Percentiles rank a stretch among this genome's conserved stretches.
phyloP scores from a whole-genome alignment of 1,284 basidiomycete genomes.

The Xerocomus amazonicus region DNA sequence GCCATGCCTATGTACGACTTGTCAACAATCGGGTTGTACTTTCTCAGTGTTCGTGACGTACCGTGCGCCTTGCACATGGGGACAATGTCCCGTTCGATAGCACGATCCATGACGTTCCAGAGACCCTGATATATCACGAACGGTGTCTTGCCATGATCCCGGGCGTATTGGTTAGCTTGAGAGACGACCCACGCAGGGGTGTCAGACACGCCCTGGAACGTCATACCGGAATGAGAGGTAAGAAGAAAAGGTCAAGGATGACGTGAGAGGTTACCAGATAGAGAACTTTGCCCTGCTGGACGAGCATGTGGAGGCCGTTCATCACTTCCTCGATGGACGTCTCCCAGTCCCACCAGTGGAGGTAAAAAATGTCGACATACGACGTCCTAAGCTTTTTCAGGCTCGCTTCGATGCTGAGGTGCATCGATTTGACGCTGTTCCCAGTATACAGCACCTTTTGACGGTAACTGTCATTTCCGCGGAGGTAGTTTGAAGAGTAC shows the following conservation, averaged over 20 bases:
- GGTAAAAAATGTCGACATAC: slow-evolving; percentile 40
- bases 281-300: slow-evolving; percentile 23
- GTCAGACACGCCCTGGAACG: slow-evolving; percentile 33
- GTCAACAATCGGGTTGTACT: background rate
- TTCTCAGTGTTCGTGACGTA: background rate
- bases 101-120: slow-evolving; percentile 44
- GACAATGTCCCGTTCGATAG: slow-evolving; percentile 8
- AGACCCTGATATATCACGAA: slow-evolving; percentile 53
- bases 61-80: slow-evolving; percentile 13
- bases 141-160: slow-evolving; percentile 42
- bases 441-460: slow-evolving; percentile 3
- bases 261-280: slow-evolving; percentile 1
- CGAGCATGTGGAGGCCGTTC: slow-evolving; percentile 42
- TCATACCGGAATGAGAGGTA: background rate
- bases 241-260: background rate
- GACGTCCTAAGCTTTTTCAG: slow-evolving; percentile 44
- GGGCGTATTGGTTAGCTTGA: slow-evolving; percentile 50
- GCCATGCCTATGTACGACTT: slow-evolving; percentile 5
- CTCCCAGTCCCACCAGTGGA: slow-evolving; percentile 24
- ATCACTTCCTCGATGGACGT: slow-evolving; percentile 27
- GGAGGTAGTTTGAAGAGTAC: slow-evolving; percentile 7
- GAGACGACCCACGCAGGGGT: slow-evolving; percentile 50
- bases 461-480: background rate
- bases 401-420: slow-evolving; percentile 31
- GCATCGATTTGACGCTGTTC: slow-evolving; percentile 9